Conservation (phyloP, 2,329 filamentous ascomycete genomes). For the Emergomyces pasteurianus region DNA sequence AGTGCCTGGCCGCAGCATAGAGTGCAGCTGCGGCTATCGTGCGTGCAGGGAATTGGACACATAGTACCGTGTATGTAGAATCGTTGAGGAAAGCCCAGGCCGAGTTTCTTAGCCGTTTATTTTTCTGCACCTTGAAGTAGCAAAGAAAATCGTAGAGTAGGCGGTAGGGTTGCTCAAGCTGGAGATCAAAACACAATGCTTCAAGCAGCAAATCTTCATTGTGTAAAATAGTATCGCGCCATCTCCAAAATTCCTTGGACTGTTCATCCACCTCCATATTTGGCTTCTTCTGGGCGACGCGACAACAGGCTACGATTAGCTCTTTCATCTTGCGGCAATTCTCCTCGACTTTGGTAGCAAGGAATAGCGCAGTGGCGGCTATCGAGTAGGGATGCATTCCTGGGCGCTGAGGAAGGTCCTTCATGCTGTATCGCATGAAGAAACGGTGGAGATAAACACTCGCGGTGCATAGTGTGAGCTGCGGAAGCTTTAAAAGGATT, state of each 20-base stretch:
- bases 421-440: conserved; percentile 80
- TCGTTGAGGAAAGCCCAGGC: conserved; percentile 95
- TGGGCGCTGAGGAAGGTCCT: conserved; percentile 51
- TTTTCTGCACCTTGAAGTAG: conserved; percentile 60
- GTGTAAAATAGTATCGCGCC: conserved; percentile 84
- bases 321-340: conserved; percentile 94
- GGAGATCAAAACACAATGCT: conserved; percentile 83
- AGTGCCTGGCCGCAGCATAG: conserved; percentile 73
- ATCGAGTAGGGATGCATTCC: conserved; percentile 90
- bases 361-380: conserved; percentile 79
- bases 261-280: conserved; percentile 89
- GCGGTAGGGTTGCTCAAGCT: conserved; percentile 78
- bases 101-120: conserved; percentile 70
- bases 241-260: conserved; percentile 96
- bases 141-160: conserved; percentile 71
- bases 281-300: conserved; percentile 88
- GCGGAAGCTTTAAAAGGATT: conserved; percentile 80
- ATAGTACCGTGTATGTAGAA: conserved; percentile 70
- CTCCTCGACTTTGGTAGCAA: conserved; percentile 95
- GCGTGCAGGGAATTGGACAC: conserved; percentile 64
- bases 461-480: conserved; percentile 83
- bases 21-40: conserved; percentile 77
- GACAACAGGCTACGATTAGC: conserved; percentile 83
- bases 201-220: conserved; percentile 92
- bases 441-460: conserved; percentile 93